Evolutionary conservation across 257 asterid species (phyloP), one percentile per base, ranked within the genome.

Genomic region (Solanum dulcamara): DNA sequence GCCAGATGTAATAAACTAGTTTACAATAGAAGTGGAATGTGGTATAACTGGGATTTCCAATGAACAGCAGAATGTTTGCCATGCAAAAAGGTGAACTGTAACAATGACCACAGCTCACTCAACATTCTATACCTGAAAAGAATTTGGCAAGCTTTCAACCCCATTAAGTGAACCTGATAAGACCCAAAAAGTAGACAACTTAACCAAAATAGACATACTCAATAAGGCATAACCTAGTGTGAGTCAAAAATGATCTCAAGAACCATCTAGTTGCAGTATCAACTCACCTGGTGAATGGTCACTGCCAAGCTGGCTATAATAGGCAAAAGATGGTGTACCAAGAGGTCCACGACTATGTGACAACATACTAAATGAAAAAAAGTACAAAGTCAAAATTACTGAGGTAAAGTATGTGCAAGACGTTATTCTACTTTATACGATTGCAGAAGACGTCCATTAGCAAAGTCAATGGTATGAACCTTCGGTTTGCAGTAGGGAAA

Each of bases 401-500:
- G 42, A 13, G 81, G 88, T 46, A 67, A 71, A 80, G 44, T 72
- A 83, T 81, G 81, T 60, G 33, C 77, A 33, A 77, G 42, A 77
- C 8, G 4, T 48, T 77, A 28, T 77, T 28, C 32, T 74, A 38
- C 55, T 67, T 75, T 37, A 64, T 42, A 84, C 40, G 26, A 60
- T 15, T 17, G 84, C 83, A 71, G 38, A 38, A 28, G 50, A 57
- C 26, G 24, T 55, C 59, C 83, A 60, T 26, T 17, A 15, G 57
- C 38, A 32, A 59, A 53, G 67, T 60, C 50, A 71, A 83, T 24
- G 81, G n/a, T 60, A 20, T 20, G 40, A 81, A 94, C 96, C 96
- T 91, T 84, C 87, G 80, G 72, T 87, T 88, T 51, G 91, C 86
- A 85, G 84, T 59, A 48, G 86, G 88, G 84, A 85, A 85, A 91